Evolutionary conservation across 768 basidiomycete species (phyloP).

Genomic region (Punctularia strigosozonata): DNA sequence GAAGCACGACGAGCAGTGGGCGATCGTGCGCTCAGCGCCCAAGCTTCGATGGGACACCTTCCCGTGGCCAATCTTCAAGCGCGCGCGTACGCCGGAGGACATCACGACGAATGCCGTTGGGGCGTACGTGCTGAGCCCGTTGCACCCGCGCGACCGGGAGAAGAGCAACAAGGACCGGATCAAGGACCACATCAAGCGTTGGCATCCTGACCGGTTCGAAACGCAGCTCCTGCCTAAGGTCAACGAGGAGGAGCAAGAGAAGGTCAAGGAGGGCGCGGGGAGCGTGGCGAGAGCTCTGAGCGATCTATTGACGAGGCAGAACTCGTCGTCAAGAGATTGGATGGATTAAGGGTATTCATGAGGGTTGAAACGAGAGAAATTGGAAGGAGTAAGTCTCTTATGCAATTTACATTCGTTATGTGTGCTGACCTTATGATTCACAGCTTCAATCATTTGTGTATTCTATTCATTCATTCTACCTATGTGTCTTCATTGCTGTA

Average conservation of each 20-base stretch:
- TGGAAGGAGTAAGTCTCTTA: too few species aligned
- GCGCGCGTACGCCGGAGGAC: constrained; percentile 46
- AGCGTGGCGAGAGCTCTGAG: constrained; percentile 60
- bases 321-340: too few species aligned
- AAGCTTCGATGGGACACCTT: constrained; percentile 53
- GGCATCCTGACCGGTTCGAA: constrained; percentile 82
- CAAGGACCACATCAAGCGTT: constrained; percentile 61
- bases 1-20: constrained; percentile 54
- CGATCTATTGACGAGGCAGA: constrained; percentile 46
- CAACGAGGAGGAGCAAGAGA: constrained; percentile 47
- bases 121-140: constrained; percentile 49
- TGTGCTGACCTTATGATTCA: too few species aligned
- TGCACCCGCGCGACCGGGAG: constrained; percentile 41
- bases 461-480: neutral
- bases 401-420: too few species aligned
- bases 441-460: neutral
- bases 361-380: too few species aligned
- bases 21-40: constrained; percentile 21
- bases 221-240: constrained; percentile 56
- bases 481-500: neutral
- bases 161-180: constrained; percentile 57
- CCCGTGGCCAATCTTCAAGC: constrained; percentile 63
- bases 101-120: constrained; percentile 43
- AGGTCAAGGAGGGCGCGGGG: constrained; percentile 63
- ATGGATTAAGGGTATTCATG: too few species aligned